These are phyloP conservation scores for Seiridium cupressi DNA, from an alignment of 2,329 filamentous ascomycete species.

Conservation along the genomic window DNA sequence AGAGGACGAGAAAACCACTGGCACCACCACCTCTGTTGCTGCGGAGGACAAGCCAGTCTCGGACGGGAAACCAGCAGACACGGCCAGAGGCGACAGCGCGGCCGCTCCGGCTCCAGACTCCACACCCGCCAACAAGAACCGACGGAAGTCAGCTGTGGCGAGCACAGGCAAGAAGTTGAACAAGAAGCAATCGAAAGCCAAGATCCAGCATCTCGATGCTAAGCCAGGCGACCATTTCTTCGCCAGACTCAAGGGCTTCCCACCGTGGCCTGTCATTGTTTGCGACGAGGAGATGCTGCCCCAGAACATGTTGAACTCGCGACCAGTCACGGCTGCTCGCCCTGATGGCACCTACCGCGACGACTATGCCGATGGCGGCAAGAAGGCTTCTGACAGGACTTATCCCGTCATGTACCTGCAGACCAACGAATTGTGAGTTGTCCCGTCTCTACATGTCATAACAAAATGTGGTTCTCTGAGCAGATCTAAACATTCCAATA, in stretches of 20 bases:
- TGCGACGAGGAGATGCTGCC: slow-evolving; percentile 95
- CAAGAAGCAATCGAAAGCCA: slow-evolving; percentile 78
- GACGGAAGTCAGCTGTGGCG: slow-evolving; percentile 72
- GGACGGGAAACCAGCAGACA: background rate
- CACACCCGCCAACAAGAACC: slow-evolving; percentile 39
- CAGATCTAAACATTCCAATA: background rate
- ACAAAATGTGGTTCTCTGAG: background rate
- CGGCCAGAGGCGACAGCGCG: slow-evolving; percentile 6
- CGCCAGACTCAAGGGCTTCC: slow-evolving; percentile 90
- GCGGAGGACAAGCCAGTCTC: slow-evolving; percentile 8
- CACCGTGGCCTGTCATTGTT: slow-evolving; percentile 91
- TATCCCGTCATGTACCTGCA: slow-evolving; percentile 94
- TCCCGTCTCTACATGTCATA: slow-evolving; percentile 56
- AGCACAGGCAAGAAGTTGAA: slow-evolving; percentile 78
- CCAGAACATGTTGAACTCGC: slow-evolving; percentile 67
- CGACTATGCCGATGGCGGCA: slow-evolving; percentile 83
- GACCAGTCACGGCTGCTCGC: slow-evolving; percentile 81
- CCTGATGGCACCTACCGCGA: slow-evolving; percentile 84
- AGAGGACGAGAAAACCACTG: background rate
- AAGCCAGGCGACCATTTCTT: slow-evolving; percentile 90
- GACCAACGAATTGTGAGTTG: slow-evolving; percentile 94
- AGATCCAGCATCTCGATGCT: slow-evolving; percentile 72
- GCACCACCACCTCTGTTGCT: slow-evolving; percentile 3
- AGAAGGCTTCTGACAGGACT: slow-evolving; percentile 79
- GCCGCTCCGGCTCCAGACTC: slow-evolving; percentile 12